Base-by-base conservation (phyloP, 2,329 filamentous ascomycete species). In the Bipolaris oryzae region DNA sequence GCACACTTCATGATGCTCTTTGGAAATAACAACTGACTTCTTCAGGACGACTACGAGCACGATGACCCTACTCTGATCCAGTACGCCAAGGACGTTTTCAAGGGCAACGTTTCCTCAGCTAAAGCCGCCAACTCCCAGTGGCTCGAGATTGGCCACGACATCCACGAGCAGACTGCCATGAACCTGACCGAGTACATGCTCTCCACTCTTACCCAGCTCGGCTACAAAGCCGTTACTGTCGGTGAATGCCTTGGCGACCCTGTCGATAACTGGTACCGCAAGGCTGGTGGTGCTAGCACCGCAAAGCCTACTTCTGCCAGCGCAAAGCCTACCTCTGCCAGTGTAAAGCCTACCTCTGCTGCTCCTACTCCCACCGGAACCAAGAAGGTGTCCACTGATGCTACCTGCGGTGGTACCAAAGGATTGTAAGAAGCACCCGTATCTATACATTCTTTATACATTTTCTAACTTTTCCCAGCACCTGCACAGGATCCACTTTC, bases 11-110 rank as follows among this genome's bases (percentile, higher is more conserved):
- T 9, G 15, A 37, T 15, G 16, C 16, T 35, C 10, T 20, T 31
- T 15, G 1, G 9, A 18, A 48, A 20, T n/a, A 25, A n/a, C 23
- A 16, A 53, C 28, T 28, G 16, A 41, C n/a, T 3, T 18, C 7
- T 35, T 13, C 15, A 53, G 51, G 82, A 85, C 48, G 86, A 88
- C 74, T 87, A 86, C 79, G 82, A 86, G 67, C 80, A 84, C 49
- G 74, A 80, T 57, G 76, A 79, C 3, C 77, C 83, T 0, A 69
- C 74, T 53, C 63, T 76, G 55, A 82, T 83, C 48, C 78, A 82
- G 60, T 80, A 82, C 71, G 82, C 84, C 66, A 78, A 86, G 76
- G 74, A 82, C 63, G 79, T 77, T 62, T 86, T 87, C 74, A 68
- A 74, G 58, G 69, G 75, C 25, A 80, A 79, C 52, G 79, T 84